Evolutionary conservation across 495 filamentous ascomycete species (phyloP), one percentile per base, ranked within the genome.

Genomic region (Cenococcum geophilum): DNA sequence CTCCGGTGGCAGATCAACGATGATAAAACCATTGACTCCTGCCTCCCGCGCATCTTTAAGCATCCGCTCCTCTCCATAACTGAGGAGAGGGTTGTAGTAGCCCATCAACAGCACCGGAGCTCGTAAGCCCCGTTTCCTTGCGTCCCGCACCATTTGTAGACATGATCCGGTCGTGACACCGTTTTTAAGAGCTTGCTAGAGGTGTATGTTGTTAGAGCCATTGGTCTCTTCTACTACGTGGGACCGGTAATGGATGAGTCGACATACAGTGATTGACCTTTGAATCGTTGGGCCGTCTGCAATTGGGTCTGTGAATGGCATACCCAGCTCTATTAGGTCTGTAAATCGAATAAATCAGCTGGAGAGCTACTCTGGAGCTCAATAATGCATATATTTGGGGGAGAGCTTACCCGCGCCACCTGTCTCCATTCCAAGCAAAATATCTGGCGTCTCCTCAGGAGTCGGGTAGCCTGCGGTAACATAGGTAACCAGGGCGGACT

Each of bases 261-360:
- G 57, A 58, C 66, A 32, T 69, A 69, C 66, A 27, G 68, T 70
- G 49, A 70, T 72, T 12, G 68, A 63, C 60, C 84, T 92, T 75
- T 97, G 92, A 66, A 97, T 96, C 3, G 90, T 95, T 10, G 92
- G 91, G 10, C 92, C 92, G 74, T 97, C 92, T 58, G 91, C 92
- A 76, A 96, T 97, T 21, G 93, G 93, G 70, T 99, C 93, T 55
- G 95, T 97, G 80, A 99, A 99, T 48, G 95, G 95, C 43, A 96
- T 79, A 48, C 91, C 90, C 57, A 92, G 80, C 72, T 92, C 89
- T 60, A 92, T 89, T 60, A 92, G 73, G 72, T 92, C 89, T 88
- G 62, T 9, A 52, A 43, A 70, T 68, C 65, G 64, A 64, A 47
- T 61, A 68, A 18, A 4, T 37, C n/a, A 37, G 25, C 16, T 18